These are phyloP conservation scores for Orychophragmus violaceus DNA, from an alignment of 345 rosid genomes.

Conservation along the genomic window DNA sequence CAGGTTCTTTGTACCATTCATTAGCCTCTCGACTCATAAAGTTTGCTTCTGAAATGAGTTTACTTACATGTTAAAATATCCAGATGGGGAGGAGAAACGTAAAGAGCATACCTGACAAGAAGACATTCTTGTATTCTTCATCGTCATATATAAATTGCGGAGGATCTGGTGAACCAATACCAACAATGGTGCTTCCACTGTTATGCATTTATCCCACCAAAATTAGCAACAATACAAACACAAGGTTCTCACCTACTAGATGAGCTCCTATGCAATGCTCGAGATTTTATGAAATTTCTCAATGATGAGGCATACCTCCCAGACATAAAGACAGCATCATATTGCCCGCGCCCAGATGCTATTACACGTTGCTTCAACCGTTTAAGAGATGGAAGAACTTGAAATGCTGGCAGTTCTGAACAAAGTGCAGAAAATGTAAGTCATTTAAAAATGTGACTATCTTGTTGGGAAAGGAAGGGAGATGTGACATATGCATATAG, in stretches of 20 bases:
- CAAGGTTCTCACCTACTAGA: background rate
- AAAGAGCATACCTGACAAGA: slow-evolving; percentile 63
- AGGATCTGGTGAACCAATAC: slow-evolving; percentile 92
- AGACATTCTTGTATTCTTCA: slow-evolving; percentile 69
- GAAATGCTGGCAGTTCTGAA: slow-evolving; percentile 87
- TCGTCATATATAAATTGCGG: slow-evolving; percentile 81
- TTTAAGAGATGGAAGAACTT: slow-evolving; percentile 84
- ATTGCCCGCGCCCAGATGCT: slow-evolving; percentile 81
- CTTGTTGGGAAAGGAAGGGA: slow-evolving; percentile 1
- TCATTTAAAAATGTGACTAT: background rate
- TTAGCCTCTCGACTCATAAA: slow-evolving; percentile 68
- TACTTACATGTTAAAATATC: background rate
- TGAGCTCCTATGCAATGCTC: background rate
- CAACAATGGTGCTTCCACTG: slow-evolving; percentile 96
- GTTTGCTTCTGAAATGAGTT: slow-evolving; percentile 61
- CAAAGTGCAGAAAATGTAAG: background rate
- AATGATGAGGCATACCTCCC: slow-evolving; percentile 56
- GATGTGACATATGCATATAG: background rate
- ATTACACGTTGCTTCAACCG: slow-evolving; percentile 68
- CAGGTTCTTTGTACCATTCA: slow-evolving; percentile 76
- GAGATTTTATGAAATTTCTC: background rate
- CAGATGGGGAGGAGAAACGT: background rate
- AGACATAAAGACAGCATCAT: slow-evolving; percentile 91
- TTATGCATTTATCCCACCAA: slow-evolving; percentile 11
- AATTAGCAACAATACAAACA: background rate